phyloP scores from a whole-genome alignment of 371 early-diverging fungal genomes.

The Zancudomyces culisetae region DNA sequence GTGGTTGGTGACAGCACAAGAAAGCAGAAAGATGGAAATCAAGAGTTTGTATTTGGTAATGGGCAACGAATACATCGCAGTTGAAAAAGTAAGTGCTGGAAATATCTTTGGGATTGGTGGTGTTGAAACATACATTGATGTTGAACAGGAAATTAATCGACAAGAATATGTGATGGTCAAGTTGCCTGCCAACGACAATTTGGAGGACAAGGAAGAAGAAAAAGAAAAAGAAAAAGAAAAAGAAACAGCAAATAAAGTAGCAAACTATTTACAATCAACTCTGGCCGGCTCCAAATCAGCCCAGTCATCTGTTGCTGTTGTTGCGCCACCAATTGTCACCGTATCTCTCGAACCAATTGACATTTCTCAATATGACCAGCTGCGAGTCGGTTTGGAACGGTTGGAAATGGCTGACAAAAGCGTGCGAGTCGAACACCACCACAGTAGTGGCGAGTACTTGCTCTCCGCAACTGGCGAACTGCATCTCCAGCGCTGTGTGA shows the following conservation, averaged over 20 bases:
- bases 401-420: conserved; percentile 88
- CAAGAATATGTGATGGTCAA: too few species aligned
- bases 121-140: conserved; percentile 62
- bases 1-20: conserved; percentile 40
- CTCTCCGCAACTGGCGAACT: conserved; percentile 90
- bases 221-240: too few species aligned
- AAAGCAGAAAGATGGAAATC: conserved; percentile 49
- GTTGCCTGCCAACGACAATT: too few species aligned
- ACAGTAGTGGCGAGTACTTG: conserved; percentile 87
- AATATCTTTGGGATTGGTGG: conserved; percentile 93
- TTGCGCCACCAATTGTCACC: conserved; percentile 74
- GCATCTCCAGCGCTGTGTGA: conserved; percentile 87
- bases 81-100: conserved; percentile 78
- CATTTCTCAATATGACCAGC: conserved; percentile 60
- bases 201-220: too few species aligned
- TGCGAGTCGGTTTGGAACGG: conserved; percentile 67
- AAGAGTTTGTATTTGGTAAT: conserved; percentile 75
- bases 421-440: conserved; percentile 66
- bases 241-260: too few species aligned
- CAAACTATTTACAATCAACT: too few species aligned
- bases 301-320: too few species aligned
- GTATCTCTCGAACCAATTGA: conserved; percentile 87
- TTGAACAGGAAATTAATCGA: conserved; percentile 23
- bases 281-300: conserved; percentile 28
- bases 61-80: conserved; percentile 75